Evolutionary conservation across 2,329 filamentous ascomycete genomes (phyloP), one percentile per base, ranked within the genome.

Genomic region (Colletotrichum viniferum): DNA sequence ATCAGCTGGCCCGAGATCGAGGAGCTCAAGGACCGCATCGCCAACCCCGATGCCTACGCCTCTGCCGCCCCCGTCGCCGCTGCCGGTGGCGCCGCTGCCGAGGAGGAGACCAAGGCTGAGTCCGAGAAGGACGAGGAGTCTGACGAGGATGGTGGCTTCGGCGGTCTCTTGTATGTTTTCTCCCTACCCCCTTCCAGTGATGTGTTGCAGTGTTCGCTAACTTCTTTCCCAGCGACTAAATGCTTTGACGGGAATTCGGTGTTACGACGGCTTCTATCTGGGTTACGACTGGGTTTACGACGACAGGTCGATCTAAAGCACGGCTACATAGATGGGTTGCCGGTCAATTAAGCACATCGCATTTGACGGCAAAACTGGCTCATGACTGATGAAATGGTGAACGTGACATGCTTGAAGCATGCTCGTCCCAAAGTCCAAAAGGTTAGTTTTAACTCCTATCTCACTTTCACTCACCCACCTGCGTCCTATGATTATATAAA

Each of bases 21-120:
- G 84, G 92, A 98, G 89, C 94, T 99, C 90, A 99, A 99, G 94
- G 97, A 99, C 90, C 96, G 97, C 87, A 98, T 99, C 84, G 95
- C 95, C 89, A 98, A 99, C 93, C 97, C 97, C 81, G 97, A 99
- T 71, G 95, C 95, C 71, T 99, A 98, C 87, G 97, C 96, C 79
- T 86, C 95, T 64, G 90, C 96, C 79, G 95, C 94, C 79, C 95
- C 96, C 74, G 61, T 38, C 34, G 92, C 85, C 79, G 94, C 93
- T 73, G 89, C 89, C 76, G 88, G 91, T 72, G 87, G 87, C 77
- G 86, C 85, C 71, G 89, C 88, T 77, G 86, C 87, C 69, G 88
- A 89, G 78, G 88, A 90, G 81, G 89, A 92, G 83, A 88, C 92
- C 83, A 89, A 92, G 84, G 90, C 92, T 82, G 91, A 93, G 82